Evolutionary conservation across 139 green algal species (phyloP).

Genomic region (Diplosphaera chodatii): DNA sequence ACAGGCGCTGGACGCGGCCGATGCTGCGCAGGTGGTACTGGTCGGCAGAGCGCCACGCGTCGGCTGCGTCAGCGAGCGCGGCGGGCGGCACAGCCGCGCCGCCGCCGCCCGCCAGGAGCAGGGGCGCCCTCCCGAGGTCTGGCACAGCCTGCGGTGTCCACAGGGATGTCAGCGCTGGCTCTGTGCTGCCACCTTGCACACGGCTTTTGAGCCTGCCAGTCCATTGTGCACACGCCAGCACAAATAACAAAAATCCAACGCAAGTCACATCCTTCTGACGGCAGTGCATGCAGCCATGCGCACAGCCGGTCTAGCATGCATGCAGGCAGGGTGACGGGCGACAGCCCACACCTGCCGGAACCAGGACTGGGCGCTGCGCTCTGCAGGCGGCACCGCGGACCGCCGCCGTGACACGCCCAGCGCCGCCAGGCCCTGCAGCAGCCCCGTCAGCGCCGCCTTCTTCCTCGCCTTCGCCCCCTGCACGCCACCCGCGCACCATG

Average conservation of each 20-base stretch:
- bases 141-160: slow-evolving; percentile 3
- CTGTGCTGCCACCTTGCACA: too few relatives aligned
- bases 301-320: too few relatives aligned
- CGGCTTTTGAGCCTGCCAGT: too few relatives aligned
- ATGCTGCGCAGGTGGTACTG: slow-evolving; percentile 77
- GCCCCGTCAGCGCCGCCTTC: slow-evolving; percentile 86
- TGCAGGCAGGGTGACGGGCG: too few relatives aligned
- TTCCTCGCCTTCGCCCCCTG: slow-evolving; percentile 66
- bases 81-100: neutral
- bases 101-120: neutral
- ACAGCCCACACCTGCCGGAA: slow-evolving; percentile 39
- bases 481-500: too few relatives aligned
- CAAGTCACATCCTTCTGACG: too few relatives aligned
- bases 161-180: too few relatives aligned
- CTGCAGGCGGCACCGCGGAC: slow-evolving; percentile 48
- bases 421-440: slow-evolving; percentile 57
- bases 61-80: slow-evolving; percentile 1
- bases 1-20: slow-evolving; percentile 77
- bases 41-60: slow-evolving; percentile 54
- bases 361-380: slow-evolving; percentile 43
- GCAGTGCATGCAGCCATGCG: too few relatives aligned
- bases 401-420: slow-evolving; percentile 56
- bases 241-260: too few relatives aligned
- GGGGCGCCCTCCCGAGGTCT: neutral
- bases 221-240: too few relatives aligned